Evolutionary conservation across 2,329 filamentous ascomycete species (phyloP).

Genomic region (Passalora sequoiae): DNA sequence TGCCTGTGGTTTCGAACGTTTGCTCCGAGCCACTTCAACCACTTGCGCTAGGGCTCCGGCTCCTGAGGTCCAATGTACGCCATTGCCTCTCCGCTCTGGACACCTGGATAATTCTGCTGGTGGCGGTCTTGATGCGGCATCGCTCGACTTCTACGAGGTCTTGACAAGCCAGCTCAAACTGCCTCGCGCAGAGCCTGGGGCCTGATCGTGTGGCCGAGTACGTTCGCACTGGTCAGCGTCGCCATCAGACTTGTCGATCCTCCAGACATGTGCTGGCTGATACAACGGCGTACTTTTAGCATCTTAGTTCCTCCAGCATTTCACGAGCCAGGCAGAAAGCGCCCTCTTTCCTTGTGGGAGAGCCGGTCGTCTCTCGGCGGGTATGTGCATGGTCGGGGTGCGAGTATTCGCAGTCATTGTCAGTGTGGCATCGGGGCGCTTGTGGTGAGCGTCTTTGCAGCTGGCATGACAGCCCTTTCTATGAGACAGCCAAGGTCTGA

Average conservation of each 20-base stretch:
- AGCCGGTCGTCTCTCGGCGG: not conserved
- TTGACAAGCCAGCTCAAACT: too few species aligned
- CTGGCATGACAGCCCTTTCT: not conserved
- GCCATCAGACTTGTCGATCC: not conserved
- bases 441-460: not conserved
- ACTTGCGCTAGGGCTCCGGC: too few species aligned
- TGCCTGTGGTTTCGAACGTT: not conserved
- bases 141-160: too few species aligned
- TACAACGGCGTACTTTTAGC: not conserved
- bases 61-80: too few species aligned
- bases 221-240: slow-evolving; percentile 1
- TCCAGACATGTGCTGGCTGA: not conserved
- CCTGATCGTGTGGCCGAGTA: not conserved
- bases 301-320: not conserved
- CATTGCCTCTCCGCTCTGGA: too few species aligned
- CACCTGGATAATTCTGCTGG: too few species aligned
- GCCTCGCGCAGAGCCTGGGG: not conserved
- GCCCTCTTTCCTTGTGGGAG: not conserved
- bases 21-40: too few species aligned
- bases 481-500: not conserved
- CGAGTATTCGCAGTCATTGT: not conserved
- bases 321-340: not conserved
- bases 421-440: not conserved
- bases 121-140: too few species aligned
- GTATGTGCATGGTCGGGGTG: not conserved